Evolutionary conservation across 495 filamentous ascomycete species (phyloP).

Genomic region (Xylaria cubensis): DNA sequence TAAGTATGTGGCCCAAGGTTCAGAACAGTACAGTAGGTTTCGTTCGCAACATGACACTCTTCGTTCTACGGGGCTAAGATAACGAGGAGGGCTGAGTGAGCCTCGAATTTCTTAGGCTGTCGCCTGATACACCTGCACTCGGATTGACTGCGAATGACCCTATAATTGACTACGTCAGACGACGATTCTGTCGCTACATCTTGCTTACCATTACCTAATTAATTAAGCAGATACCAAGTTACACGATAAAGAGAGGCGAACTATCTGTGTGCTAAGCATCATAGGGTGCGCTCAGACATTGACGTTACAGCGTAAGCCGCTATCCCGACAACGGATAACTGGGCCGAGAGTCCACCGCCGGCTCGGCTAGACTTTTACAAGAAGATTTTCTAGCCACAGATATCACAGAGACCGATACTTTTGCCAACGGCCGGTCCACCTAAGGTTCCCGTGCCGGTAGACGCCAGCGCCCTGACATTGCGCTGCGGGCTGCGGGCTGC

Average conservation of each 20-base stretch:
- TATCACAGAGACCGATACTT: not conserved
- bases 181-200: not conserved
- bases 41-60: not conserved
- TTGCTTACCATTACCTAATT: constrained; percentile 14
- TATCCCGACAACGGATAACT: constrained; percentile 27
- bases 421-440: constrained; percentile 12
- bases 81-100: constrained; percentile 14
- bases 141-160: not conserved
- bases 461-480: constrained; percentile 5
- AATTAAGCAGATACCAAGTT: not conserved
- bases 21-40: not conserved
- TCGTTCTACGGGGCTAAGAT: not conserved
- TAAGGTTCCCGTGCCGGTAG: constrained; percentile 19
- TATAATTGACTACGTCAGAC: not conserved
- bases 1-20: not conserved
- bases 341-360: constrained; percentile 23
- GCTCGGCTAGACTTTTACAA: constrained; percentile 15
- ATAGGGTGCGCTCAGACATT: constrained; percentile 19
- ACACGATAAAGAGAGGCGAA: not conserved
- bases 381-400: not conserved
- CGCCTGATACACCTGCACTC: constrained; percentile 2
- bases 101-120: not conserved
- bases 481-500: not conserved
- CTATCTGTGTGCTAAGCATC: not conserved
- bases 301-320: constrained; percentile 23